A percentile compares a stretch with the other conserved stretches of the same genome.
These are phyloP conservation scores for Corinectria fuckeliana DNA, from an alignment of 2,329 filamentous ascomycete genomes.

Conservation along the genomic window DNA sequence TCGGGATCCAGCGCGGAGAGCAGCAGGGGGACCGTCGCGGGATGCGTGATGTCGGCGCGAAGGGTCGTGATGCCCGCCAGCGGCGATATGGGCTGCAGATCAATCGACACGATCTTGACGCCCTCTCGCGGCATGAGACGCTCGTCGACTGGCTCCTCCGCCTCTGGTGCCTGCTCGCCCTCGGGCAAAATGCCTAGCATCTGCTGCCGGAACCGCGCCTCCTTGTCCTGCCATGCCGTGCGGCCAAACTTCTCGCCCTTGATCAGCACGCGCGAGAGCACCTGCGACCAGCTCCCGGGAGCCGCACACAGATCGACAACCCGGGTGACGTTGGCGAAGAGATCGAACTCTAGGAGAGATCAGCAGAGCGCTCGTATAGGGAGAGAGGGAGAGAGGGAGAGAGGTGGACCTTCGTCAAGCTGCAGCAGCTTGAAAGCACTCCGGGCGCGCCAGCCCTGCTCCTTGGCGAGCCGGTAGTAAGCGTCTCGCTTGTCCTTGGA, in stretches of 20 bases:
- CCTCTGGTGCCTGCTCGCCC: slow-evolving; percentile 28
- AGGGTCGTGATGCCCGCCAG: slow-evolving; percentile 91
- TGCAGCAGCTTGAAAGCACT: slow-evolving; percentile 98
- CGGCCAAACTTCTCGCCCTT: slow-evolving; percentile 91
- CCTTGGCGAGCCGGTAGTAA: slow-evolving; percentile 97
- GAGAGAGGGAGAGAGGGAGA: neutral
- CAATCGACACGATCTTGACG: slow-evolving; percentile 94
- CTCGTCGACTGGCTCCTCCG: slow-evolving; percentile 20
- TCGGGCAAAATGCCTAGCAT: slow-evolving; percentile 61
- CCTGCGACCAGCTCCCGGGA: slow-evolving; percentile 96
- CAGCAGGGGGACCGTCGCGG: slow-evolving; percentile 89
- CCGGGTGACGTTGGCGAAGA: slow-evolving; percentile 87
- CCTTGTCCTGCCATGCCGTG: slow-evolving; percentile 84
- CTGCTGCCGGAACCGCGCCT: slow-evolving; percentile 68
- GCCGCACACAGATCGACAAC: slow-evolving; percentile 97
- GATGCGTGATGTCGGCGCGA: slow-evolving; percentile 96
- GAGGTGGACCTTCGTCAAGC: slow-evolving; percentile 75
- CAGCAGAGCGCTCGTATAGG: slow-evolving; percentile 10
- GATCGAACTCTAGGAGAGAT: slow-evolving; percentile 77
- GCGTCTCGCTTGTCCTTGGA: slow-evolving; percentile 99
- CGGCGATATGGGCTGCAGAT: slow-evolving; percentile 94
- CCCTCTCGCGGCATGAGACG: slow-evolving; percentile 61
- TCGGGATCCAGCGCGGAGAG: slow-evolving; percentile 83
- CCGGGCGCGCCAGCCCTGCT: slow-evolving; percentile 96
- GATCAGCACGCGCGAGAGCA: slow-evolving; percentile 90